These are phyloP conservation scores for Pyracantha coccinea DNA, from an alignment of 331 rosid species.

Conservation along the genomic window DNA sequence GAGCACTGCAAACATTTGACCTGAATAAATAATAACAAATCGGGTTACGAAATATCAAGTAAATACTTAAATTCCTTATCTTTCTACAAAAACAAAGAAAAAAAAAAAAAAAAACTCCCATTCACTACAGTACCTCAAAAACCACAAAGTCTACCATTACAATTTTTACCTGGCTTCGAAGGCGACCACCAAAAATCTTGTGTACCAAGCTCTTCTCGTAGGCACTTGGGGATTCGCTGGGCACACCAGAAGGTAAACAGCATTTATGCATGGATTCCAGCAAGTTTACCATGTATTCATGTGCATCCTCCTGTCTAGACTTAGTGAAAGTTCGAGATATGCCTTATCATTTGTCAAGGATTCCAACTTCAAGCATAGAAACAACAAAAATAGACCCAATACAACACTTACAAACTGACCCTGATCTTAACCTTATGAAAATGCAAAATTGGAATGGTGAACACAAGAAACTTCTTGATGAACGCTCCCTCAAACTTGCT, in stretches of 20 bases:
- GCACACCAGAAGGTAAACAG: slow-evolving; percentile 90
- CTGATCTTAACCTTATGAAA: not conserved
- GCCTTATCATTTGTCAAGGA: slow-evolving; percentile 58
- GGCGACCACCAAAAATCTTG: slow-evolving; percentile 92
- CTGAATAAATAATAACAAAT: slow-evolving; percentile 30
- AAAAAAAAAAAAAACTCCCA: not conserved
- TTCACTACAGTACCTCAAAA: not conserved
- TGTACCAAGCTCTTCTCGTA: slow-evolving; percentile 95
- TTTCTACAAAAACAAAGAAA: not conserved
- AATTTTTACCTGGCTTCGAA: slow-evolving; percentile 71
- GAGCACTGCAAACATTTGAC: slow-evolving; percentile 89
- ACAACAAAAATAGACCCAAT: not conserved
- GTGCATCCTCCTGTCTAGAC: slow-evolving; percentile 96
- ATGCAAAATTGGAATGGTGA: not conserved
- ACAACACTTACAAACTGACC: not conserved
- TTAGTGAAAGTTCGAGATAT: slow-evolving; percentile 81
- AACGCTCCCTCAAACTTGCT: not conserved
- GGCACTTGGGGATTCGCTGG: slow-evolving; percentile 92
- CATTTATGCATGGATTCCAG: slow-evolving; percentile 98
- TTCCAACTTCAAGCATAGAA: slow-evolving; percentile 16
- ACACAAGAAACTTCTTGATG: not conserved
- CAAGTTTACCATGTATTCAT: slow-evolving; percentile 98
- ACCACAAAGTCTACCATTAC: not conserved
- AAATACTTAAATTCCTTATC: not conserved
- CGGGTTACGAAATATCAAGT: not conserved